phyloP scores from a whole-genome alignment of 2,329 filamentous ascomycete genomes.

The Aspergillus viridinutans region DNA sequence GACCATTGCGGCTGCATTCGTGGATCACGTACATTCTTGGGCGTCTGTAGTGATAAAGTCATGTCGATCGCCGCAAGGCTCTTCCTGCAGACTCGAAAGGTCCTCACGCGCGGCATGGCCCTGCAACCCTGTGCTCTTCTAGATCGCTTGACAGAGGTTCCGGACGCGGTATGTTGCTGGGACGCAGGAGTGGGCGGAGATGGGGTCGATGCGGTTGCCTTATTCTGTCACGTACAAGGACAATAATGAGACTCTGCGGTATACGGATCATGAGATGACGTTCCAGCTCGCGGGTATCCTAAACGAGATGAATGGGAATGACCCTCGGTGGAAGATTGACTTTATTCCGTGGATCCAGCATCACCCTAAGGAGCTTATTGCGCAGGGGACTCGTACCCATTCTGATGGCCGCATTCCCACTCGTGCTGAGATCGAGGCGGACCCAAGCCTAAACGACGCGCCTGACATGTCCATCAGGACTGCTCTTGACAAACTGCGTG shows the following conservation, averaged over 20 bases:
- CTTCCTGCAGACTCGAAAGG: no score
- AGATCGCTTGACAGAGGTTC: constrained; percentile 20
- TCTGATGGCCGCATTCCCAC: constrained; percentile 7
- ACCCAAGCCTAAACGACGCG: no score
- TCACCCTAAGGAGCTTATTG: constrained; percentile 27
- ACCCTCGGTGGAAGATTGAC: constrained; percentile 18
- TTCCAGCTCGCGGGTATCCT: constrained; percentile 21
- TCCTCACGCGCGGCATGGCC: no score
- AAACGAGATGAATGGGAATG: constrained; percentile 22
- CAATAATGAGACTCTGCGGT: constrained; percentile 18
- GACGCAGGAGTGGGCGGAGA: constrained; percentile 23
- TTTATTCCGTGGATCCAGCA: constrained; percentile 26
- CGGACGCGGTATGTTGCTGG: constrained; percentile 39
- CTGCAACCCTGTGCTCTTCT: no score
- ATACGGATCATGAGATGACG: constrained; percentile 21
- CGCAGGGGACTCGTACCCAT: constrained; percentile 13
- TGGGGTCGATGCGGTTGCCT: constrained; percentile 27
- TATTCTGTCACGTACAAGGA: constrained; percentile 17
- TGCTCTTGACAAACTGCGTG: no score
- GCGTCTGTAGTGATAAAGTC: no score
- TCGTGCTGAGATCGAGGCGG: no score
- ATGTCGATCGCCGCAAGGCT: no score
- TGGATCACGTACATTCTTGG: no score
- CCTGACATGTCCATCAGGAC: no score
- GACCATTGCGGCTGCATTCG: no score